A percentile compares a stretch with the other conserved stretches of the same genome.
phyloP scores from a whole-genome alignment of 169 alveolate genomes.

The Eimeria tenella region DNA sequence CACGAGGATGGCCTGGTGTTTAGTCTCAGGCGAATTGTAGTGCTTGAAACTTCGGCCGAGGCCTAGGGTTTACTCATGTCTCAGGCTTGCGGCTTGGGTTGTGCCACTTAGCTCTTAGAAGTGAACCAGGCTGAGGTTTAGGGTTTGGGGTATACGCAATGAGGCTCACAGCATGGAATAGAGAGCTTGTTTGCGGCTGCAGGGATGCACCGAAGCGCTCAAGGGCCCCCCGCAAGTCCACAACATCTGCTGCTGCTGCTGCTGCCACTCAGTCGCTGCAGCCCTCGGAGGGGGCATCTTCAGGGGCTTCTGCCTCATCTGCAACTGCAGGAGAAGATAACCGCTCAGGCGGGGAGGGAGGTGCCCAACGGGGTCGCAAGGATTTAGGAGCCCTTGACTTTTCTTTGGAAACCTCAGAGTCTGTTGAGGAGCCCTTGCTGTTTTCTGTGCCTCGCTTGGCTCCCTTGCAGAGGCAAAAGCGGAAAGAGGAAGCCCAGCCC shows the following conservation, averaged over 20 bases:
- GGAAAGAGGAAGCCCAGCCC: not conserved
- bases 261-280: not conserved
- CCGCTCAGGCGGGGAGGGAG: not conserved
- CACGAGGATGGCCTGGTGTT: too few species aligned
- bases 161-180: not conserved
- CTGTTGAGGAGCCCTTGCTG: not conserved
- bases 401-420: not conserved
- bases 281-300: not conserved
- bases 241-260: not conserved
- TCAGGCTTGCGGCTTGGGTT: not conserved
- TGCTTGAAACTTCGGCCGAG: too few species aligned
- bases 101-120: too few species aligned
- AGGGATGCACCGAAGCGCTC: constrained; percentile 19
- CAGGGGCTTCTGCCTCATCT: not conserved
- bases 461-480: not conserved
- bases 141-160: not conserved
- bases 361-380: not conserved
- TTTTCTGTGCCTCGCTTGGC: not conserved
- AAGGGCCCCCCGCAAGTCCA: not conserved
- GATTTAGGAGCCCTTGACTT: constrained; percentile 13
- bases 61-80: not conserved
- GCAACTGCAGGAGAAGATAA: not conserved
- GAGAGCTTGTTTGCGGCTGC: not conserved
- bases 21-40: too few species aligned
- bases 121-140: not conserved